Conservation (phyloP, 306 rosid species). For the Begonia masoniana region DNA sequence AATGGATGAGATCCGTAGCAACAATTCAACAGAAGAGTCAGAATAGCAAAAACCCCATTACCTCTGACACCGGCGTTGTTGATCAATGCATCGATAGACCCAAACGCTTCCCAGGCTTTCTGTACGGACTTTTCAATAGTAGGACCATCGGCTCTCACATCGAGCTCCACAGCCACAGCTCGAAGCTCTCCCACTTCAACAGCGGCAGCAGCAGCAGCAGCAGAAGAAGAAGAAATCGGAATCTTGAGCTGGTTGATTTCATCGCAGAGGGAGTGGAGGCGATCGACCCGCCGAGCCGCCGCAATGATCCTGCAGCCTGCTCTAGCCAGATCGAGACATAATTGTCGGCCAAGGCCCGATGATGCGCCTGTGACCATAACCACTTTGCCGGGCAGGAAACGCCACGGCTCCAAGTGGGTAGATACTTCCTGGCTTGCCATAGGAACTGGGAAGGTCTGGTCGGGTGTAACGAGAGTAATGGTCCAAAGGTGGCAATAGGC, state of each 20-base stretch:
- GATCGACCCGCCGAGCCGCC: constrained; percentile 62
- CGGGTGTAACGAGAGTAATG: too few relatives aligned
- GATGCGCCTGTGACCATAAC: constrained; percentile 85
- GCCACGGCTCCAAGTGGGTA: constrained; percentile 40
- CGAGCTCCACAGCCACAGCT: constrained; percentile 57
- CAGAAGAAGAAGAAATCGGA: neutral
- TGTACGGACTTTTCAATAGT: constrained; percentile 31
- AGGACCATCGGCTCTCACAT: constrained; percentile 36
- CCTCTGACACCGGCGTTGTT: constrained; percentile 81
- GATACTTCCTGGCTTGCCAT: constrained; percentile 21
- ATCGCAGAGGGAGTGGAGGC: constrained; percentile 43
- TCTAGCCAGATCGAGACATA: constrained; percentile 53
- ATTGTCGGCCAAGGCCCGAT: constrained; percentile 59
- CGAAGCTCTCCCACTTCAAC: constrained; percentile 6
- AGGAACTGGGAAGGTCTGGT: too few relatives aligned
- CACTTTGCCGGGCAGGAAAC: constrained; percentile 41
- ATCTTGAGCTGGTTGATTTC: constrained; percentile 22
- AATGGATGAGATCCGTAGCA: too few relatives aligned
- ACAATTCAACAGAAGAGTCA: constrained; percentile 31
- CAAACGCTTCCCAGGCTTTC: constrained; percentile 75
- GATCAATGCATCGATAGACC: constrained; percentile 50
- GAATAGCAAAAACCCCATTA: constrained; percentile 33
- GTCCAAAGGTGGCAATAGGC: too few relatives aligned
- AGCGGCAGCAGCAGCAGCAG: constrained; percentile 2
- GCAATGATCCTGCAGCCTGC: constrained; percentile 54